These are phyloP conservation scores for Suillus variegatus DNA, from an alignment of 768 basidiomycete genomes.

Conservation along the genomic window DNA sequence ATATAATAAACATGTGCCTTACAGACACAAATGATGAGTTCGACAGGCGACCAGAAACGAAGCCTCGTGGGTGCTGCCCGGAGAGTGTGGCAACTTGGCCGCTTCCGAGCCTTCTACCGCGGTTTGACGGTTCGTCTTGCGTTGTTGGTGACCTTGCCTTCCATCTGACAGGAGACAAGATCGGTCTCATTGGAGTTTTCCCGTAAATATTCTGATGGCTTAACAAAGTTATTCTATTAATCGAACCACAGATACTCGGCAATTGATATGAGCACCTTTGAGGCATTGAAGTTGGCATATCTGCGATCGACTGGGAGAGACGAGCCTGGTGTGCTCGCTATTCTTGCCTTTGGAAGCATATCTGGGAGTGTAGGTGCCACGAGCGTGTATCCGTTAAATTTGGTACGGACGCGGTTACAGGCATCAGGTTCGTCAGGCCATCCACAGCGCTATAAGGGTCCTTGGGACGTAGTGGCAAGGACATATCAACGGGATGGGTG, in stretches of 20 bases:
- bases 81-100: constrained; percentile 78
- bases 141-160: constrained; percentile 10
- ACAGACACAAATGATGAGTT: constrained; percentile 97
- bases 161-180: constrained; percentile 46
- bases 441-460: constrained; percentile 87
- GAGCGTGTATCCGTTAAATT: constrained; percentile 89
- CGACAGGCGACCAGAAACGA: constrained; percentile 58
- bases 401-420: constrained; percentile 92
- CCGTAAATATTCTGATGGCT: constrained; percentile 56
- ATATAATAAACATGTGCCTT: constrained; percentile 8
- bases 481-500: constrained; percentile 88
- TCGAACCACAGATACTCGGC: constrained; percentile 68
- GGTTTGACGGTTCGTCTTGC: constrained; percentile 78
- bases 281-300: constrained; percentile 92
- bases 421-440: constrained; percentile 96
- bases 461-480: constrained; percentile 77
- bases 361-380: constrained; percentile 94
- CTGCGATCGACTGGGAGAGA: constrained; percentile 82
- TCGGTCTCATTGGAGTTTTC: constrained; percentile 95
- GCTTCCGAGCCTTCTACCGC: constrained; percentile 84
- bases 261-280: constrained; percentile 97
- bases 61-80: constrained; percentile 63
- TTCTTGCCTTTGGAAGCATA: constrained; percentile 89
- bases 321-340: constrained; percentile 85
- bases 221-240: constrained; percentile 7